Base-by-base conservation (phyloP, 176 grass and related monocot genomes). In the Avena eriantha region DNA sequence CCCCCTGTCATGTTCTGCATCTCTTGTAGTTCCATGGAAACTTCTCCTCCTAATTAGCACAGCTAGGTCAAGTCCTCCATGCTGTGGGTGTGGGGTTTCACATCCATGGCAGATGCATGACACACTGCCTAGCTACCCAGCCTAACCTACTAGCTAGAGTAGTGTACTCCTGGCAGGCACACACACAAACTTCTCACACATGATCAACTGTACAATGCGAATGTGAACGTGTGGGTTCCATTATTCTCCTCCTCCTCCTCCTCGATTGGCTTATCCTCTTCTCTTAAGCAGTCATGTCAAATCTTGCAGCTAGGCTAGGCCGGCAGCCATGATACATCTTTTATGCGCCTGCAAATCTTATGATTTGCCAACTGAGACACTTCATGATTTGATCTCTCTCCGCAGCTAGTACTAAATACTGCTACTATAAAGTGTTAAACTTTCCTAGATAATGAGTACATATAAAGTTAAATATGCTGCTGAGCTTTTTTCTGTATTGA, bases 311-410 rank as follows among this genome's bases (percentile, higher is more conserved):
- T 75, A 50, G 45, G 26, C 46, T 50, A n/a, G 70, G 12, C 41
- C 36, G 47, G 56, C 57, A 74, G 35, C 66, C 79, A 82, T 82
- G 43, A 31, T 72, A 29, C 24, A 66, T 74, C 45, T 78, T 73
- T 29, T 59, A 60, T 49, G 68, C 50, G 66, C 53, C 18, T 58
- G 47, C 85, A 91, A 84, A 91, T 91, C 85, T 90, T 91, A 67
- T 84, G 78, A 82, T 86, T 80, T 74, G 80, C 80, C 75, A 75
- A 76, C 24, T 54, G 21, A 86, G 57, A 34, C 74, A 35, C 57
- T 49, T 75, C 13, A 26, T 48, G 80, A 84, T 74, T 68, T 57
- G 76, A 84, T 67, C 56, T 87, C 58, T 12, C 46, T 39, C 26
- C 16, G 31, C 84, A 73, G 46, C 34, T 65, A 72, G 17, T 23